Percentiles rank a stretch among this genome's conserved stretches.
Evolutionary conservation across 2,329 filamentous ascomycete species (phyloP).

Genomic region (Penicillium brasilianum): DNA sequence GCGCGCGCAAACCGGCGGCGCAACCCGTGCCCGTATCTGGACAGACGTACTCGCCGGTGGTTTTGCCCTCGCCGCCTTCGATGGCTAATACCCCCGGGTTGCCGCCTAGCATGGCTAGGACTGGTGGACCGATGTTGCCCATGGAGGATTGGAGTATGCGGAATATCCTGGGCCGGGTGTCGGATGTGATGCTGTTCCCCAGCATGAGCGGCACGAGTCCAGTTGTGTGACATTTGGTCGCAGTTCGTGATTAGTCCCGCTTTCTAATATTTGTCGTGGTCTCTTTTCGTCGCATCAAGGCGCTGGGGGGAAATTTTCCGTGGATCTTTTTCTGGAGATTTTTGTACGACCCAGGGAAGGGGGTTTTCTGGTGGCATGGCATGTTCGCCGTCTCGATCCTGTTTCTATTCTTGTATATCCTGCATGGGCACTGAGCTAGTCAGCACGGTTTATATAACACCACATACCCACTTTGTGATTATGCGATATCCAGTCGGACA

Average conservation of each 20-base stretch:
- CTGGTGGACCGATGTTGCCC: conserved; percentile 6
- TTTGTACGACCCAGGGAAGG: background rate
- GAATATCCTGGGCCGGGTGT: conserved; percentile 41
- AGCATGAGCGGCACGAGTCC: conserved; percentile 31
- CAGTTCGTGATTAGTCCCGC: background rate
- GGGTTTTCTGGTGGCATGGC: background rate
- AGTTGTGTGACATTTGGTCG: conserved; percentile 1
- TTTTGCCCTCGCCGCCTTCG: conserved; percentile 25
- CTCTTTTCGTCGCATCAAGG: background rate
- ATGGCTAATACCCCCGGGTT: conserved; percentile 15
- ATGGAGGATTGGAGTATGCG: conserved; percentile 36
- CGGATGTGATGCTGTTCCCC: conserved; percentile 45
- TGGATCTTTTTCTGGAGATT: background rate
- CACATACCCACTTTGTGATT: background rate
- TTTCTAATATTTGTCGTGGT: background rate
- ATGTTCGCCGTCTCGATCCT: background rate
- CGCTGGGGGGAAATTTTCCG: conserved; percentile 1
- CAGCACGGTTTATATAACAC: conserved; percentile 7
- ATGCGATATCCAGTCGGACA: background rate
- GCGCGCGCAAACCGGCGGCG: conserved; percentile 19
- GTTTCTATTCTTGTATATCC: conserved; percentile 13
- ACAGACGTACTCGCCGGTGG: conserved; percentile 16
- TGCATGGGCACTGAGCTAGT: background rate
- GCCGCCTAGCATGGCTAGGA: conserved; percentile 7
- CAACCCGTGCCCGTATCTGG: background rate